These are phyloP conservation scores for Clitopilus hobsonii DNA, from an alignment of 768 basidiomycete species.

Conservation along the genomic window DNA sequence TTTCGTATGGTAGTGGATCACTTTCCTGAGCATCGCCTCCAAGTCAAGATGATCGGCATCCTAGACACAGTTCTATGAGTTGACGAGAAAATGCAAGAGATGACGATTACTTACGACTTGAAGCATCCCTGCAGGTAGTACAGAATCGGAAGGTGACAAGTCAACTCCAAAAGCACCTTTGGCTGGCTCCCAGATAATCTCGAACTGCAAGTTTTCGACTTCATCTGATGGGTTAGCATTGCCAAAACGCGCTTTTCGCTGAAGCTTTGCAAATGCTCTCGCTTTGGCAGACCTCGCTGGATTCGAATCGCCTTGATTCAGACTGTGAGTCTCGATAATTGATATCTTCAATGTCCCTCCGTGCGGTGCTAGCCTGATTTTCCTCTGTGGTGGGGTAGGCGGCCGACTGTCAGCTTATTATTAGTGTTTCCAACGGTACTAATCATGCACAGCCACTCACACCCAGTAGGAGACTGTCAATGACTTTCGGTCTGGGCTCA, in stretches of 20 bases:
- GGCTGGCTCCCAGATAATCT: conserved; percentile 76
- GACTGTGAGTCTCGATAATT: conserved; percentile 49
- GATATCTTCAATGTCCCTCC: conserved; percentile 76
- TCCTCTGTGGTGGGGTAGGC: conserved; percentile 21
- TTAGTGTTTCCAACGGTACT: no score
- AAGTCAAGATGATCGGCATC: conserved; percentile 70
- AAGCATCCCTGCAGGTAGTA: conserved; percentile 37
- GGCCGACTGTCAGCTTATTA: conserved; percentile 18
- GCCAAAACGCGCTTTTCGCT: conserved; percentile 59
- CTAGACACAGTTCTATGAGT: no score
- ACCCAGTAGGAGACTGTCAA: conserved; percentile 85
- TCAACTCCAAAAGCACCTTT: conserved; percentile 59
- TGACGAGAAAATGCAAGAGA: not conserved
- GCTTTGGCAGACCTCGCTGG: conserved; percentile 51
- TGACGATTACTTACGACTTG: conserved; percentile 46
- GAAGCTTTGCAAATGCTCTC: conserved; percentile 56
- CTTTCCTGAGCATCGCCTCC: conserved; percentile 57
- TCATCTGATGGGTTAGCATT: conserved; percentile 61
- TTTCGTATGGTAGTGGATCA: conserved; percentile 62
- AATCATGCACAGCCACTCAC: no score
- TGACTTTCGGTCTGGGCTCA: conserved; percentile 63
- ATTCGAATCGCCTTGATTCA: conserved; percentile 31
- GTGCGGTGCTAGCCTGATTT: conserved; percentile 46
- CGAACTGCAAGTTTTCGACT: conserved; percentile 63
- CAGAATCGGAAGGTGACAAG: conserved; percentile 43